These are phyloP conservation scores for Lipomyces japonicus DNA, from an alignment of 805 yeast species.

Conservation along the genomic window DNA sequence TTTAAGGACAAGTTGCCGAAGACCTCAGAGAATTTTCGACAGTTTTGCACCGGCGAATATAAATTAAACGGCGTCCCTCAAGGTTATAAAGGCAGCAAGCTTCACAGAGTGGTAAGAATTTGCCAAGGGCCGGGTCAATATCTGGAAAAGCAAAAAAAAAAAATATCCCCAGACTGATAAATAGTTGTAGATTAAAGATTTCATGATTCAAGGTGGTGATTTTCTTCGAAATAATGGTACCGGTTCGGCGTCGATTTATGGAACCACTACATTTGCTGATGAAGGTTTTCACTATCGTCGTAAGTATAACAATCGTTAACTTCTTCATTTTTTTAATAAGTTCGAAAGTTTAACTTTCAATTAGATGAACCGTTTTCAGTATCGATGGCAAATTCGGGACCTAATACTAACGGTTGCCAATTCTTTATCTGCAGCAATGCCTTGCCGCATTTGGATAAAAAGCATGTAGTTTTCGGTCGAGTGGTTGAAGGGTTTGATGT, in stretches of 20 bases:
- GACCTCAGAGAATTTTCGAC: slow-evolving; percentile 52
- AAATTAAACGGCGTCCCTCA: slow-evolving; percentile 41
- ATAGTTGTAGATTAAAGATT: slow-evolving; percentile 40
- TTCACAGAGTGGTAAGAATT: slow-evolving; percentile 23
- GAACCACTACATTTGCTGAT: slow-evolving; percentile 43
- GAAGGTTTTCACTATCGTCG: slow-evolving; percentile 43
- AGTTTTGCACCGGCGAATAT: slow-evolving; percentile 51
- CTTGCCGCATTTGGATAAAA: slow-evolving; percentile 43
- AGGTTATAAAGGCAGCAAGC: slow-evolving; percentile 42
- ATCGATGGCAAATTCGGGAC: slow-evolving; percentile 61
- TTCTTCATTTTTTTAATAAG: not conserved
- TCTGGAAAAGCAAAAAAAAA: slow-evolving; percentile 46
- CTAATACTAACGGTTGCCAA: slow-evolving; percentile 59
- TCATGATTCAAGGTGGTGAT: slow-evolving; percentile 51
- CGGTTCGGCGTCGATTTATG: slow-evolving; percentile 45
- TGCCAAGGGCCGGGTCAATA: not conserved
- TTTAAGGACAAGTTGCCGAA: slow-evolving; percentile 43
- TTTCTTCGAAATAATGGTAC: slow-evolving; percentile 46
- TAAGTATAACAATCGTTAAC: slow-evolving; percentile 13
- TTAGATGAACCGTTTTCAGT: slow-evolving; percentile 43
- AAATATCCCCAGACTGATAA: no score
- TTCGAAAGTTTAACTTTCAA: not conserved
- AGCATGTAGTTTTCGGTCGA: slow-evolving; percentile 50
- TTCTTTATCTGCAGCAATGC: slow-evolving; percentile 47
- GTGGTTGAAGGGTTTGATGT: slow-evolving; percentile 45